These are phyloP conservation scores for Pugionium dolabratum DNA, from an alignment of 345 rosid species.

Conservation along the genomic window DNA sequence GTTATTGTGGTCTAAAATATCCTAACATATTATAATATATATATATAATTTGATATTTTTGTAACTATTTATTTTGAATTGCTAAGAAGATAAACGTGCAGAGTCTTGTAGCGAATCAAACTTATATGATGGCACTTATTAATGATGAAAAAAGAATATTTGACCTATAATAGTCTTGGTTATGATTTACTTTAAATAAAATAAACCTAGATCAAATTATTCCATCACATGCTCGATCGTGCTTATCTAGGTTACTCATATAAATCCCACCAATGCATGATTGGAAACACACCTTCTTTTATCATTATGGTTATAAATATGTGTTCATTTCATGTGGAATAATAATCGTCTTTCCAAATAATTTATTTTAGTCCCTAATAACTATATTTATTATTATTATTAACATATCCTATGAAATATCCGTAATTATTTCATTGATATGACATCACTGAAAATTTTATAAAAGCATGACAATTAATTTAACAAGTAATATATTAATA, in stretches of 20 bases:
- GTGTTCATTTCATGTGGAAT: constrained; percentile 26
- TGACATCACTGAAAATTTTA: not conserved
- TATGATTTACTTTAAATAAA: constrained; percentile 30
- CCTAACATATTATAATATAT: too few species aligned
- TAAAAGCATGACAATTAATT: too few species aligned
- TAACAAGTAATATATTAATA: not conserved
- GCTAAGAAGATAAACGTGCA: constrained; percentile 19
- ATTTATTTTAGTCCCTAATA: constrained; percentile 6
- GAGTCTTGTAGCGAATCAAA: constrained; percentile 15
- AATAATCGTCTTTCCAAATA: constrained; percentile 22
- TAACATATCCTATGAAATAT: not conserved
- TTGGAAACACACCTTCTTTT: constrained; percentile 24
- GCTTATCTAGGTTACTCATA: constrained; percentile 35
- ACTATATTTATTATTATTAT: not conserved
- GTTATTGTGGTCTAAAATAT: not conserved
- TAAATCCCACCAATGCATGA: constrained; percentile 19
- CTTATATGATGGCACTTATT: constrained; percentile 2
- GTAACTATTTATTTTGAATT: not conserved
- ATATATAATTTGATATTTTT: constrained; percentile 6
- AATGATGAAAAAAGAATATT: constrained; percentile 2
- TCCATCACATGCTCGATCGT: constrained; percentile 36
- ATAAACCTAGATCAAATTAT: constrained; percentile 34
- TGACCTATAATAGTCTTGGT: constrained; percentile 22
- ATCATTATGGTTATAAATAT: constrained; percentile 22
- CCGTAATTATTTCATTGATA: not conserved